Evolutionary conservation across 139 green algal genomes (phyloP).

Genomic region (Chlamydomonas schloesseri): DNA sequence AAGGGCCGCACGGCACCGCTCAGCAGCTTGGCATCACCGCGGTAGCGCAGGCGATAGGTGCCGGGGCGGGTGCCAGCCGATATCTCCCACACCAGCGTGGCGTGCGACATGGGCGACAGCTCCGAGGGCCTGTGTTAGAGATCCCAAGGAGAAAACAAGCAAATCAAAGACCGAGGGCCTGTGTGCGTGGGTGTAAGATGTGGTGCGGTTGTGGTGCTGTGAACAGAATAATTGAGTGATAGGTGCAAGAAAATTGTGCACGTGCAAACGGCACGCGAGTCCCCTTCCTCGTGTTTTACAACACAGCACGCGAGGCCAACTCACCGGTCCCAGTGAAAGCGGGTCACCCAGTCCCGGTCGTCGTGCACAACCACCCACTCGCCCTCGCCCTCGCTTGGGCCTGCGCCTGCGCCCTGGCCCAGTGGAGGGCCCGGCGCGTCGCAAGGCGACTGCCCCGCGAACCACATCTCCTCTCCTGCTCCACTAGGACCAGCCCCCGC

Average conservation of each 20-base stretch:
- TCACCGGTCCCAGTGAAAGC: slow-evolving; percentile 66
- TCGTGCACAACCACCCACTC: slow-evolving; percentile 67
- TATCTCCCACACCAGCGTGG: slow-evolving; percentile 78
- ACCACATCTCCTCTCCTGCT: no score
- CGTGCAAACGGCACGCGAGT: neutral
- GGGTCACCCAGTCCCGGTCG: slow-evolving; percentile 78
- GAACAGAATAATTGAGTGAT: neutral
- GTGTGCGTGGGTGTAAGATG: neutral
- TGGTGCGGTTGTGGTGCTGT: neutral
- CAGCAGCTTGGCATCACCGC: slow-evolving; percentile 78
- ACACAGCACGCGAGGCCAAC: neutral
- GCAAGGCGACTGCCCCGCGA: no score
- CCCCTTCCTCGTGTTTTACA: no score
- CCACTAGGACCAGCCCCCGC: no score
- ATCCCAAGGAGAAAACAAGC: no score
- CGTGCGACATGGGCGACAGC: slow-evolving; percentile 76
- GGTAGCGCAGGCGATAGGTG: slow-evolving; percentile 79
- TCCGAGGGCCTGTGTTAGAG: slow-evolving; percentile 26
- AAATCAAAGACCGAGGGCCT: no score
- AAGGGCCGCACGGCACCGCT: slow-evolving; percentile 57
- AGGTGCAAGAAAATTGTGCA: neutral
- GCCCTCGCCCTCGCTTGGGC: neutral
- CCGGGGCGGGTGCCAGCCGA: slow-evolving; percentile 55
- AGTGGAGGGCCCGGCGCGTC: no score
- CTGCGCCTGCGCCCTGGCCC: neutral